phyloP scores from a whole-genome alignment of 257 asterid genomes.

The Forsythia viridissima region DNA sequence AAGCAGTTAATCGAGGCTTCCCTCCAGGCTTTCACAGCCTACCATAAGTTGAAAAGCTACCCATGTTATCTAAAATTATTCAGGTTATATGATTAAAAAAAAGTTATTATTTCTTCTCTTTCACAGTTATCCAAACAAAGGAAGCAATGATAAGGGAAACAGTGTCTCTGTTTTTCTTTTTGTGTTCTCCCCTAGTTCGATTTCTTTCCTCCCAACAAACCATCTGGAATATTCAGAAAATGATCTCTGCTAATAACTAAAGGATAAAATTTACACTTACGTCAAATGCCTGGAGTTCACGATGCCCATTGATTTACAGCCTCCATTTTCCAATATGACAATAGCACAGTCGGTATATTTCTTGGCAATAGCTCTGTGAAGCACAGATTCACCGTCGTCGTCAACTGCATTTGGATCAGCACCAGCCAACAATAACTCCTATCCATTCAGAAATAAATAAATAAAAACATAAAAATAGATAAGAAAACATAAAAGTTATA shows the following conservation, averaged over 20 bases:
- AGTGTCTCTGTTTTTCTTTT: constrained; percentile 11
- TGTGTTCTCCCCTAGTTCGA: constrained; percentile 6
- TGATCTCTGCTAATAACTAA: constrained; percentile 15
- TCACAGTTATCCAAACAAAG: constrained; percentile 3
- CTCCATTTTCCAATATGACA: constrained; percentile 93
- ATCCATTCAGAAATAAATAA: constrained; percentile 29
- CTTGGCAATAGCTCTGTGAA: constrained; percentile 96
- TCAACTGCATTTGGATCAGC: constrained; percentile 99
- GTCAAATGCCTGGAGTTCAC: constrained; percentile 81
- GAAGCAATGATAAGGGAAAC: background rate
- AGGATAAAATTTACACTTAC: constrained; percentile 56
- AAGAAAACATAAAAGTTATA: constrained; percentile 14
- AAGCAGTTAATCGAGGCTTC: constrained; percentile 21
- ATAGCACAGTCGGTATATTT: constrained; percentile 90
- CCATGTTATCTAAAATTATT: background rate
- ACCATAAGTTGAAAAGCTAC: constrained; percentile 5
- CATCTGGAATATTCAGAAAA: constrained; percentile 14
- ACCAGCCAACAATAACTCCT: constrained; percentile 92
- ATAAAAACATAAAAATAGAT: background rate
- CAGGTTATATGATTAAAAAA: constrained; percentile 3
- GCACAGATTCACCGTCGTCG: constrained; percentile 98
- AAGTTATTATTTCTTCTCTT: background rate
- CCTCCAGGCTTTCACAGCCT: constrained; percentile 5
- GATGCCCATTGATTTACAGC: constrained; percentile 90
- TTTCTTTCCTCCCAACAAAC: constrained; percentile 11